Evolutionary conservation across 208 protist species (phyloP), one percentile per base, ranked within the genome.

Genomic region (Acanthamoeba royreba): DNA sequence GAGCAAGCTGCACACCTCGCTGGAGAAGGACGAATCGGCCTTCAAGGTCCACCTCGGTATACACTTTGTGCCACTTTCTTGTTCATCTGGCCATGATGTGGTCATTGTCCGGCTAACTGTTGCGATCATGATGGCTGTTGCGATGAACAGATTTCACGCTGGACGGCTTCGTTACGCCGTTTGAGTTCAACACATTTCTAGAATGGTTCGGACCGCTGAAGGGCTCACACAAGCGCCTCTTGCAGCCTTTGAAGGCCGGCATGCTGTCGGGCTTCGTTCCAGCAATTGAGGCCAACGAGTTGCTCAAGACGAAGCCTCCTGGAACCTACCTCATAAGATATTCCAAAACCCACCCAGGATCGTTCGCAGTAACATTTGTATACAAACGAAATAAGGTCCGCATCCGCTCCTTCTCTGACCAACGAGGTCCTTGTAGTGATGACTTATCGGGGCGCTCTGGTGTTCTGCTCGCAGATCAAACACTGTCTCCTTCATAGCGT

Each of bases 321-420:
- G 95, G 95, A n/a, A 79, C 88, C 33, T 96, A 94, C 88, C 38
- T 96, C 17, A 95, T 96, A 43, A 25, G 95, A 22, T 96, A 81
- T 43, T 88, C 53, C 49, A 96, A 96, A 43, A 96, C 95, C 11
- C 83, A 92, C 28, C 89, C 88, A 2, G 95, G 95, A n/a, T 94
- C 95, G 9, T 96, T 96, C 42, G 95, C 95, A 8, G 90, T 96
- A 4, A 96, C 95, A 17, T 96, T 96, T 94, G 89, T 96, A 0
- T 86, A 96, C 46, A 28, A 61, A 2, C 45, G 63, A 0, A 46
- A n/a, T 38, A 90, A 90, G 74, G 74, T 86, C 2, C n/a, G n/a
- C 15, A 2, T 4, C 15, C 28, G 2, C n/a, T 72, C n/a, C 17
- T 35, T 72, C 55, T 4, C 55, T 28, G 25, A 35, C 55, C 55